Evolutionary conservation across 2,329 filamentous ascomycete genomes (phyloP), one percentile per base, ranked within the genome.

Genomic region (Calonectria hongkongensis): DNA sequence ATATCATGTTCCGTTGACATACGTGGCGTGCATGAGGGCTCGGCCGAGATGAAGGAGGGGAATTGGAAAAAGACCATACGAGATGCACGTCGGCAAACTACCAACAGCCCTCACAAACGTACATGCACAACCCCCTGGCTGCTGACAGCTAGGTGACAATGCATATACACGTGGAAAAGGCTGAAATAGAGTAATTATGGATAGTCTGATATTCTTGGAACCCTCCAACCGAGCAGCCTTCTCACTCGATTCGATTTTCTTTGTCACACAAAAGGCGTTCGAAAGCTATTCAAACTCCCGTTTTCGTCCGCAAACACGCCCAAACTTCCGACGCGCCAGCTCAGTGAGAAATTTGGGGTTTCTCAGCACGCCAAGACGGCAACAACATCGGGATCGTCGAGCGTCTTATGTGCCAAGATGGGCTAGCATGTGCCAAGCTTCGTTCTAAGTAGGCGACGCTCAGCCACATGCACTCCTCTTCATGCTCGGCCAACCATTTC

Each of bases 341-440:
- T 25, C 25, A 54, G 56, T 27, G 18, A 39, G 51, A 5, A 50
- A 27, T 28, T 62, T 50, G 30, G 66, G 33, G 47, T 54, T 39
- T 6, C 56, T 36, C 36, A 18, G 18, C 58, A 43, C 58, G 54
- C 41, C 58, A 63, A 63, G 33, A 18, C 27, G 27, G 56, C n/a
- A 63, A 10, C 33, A 27, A 45, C 66, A 45, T 63, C 28, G 47
- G 39, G 45, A 36, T 63, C 33, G 27, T 47, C 54, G 30, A 51
- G 27, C 39, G 30, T 9, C 43, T 63, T 3, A 9, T 30, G 27
- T 54, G 66, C 56, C 66, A 64, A 69, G 66, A 54, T 54, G 21
- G 4, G 54, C 54, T 39, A 41, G 13, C n/a, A 41, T 60, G 54
- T 69, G 66, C 66, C 66, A 69, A 69, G 66, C 56, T 69, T 69